These are phyloP conservation scores for Lasiosphaeris hirsuta DNA, from an alignment of 495 filamentous ascomycete species.

Conservation along the genomic window DNA sequence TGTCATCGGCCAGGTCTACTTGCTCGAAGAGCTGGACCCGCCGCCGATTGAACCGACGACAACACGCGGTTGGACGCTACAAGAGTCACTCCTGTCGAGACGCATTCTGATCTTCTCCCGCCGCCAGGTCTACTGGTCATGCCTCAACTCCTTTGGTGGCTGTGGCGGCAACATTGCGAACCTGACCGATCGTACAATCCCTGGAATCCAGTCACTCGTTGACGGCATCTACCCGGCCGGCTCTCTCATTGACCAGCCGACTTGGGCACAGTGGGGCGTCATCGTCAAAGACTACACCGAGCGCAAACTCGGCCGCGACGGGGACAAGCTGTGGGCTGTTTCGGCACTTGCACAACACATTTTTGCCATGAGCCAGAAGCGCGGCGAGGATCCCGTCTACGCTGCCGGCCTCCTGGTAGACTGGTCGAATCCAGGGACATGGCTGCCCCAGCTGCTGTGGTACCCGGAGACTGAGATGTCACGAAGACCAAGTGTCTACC, in stretches of 20 bases:
- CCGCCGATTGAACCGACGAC: background rate
- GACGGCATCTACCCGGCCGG: slow-evolving; percentile 4
- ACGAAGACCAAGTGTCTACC: background rate
- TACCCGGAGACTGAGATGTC: background rate
- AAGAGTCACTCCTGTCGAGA: slow-evolving; percentile 3
- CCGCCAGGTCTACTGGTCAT: slow-evolving; percentile 6
- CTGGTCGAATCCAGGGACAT: background rate
- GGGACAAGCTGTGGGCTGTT: slow-evolving; percentile 7
- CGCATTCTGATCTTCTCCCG: slow-evolving; percentile 7
- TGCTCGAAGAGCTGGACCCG: background rate
- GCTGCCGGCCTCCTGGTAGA: slow-evolving; percentile 4
- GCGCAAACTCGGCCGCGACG: background rate
- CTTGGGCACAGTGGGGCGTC: background rate
- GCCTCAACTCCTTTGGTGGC: slow-evolving; percentile 9
- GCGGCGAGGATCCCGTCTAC: slow-evolving; percentile 5
- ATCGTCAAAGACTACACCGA: slow-evolving; percentile 10
- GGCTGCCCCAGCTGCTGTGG: slow-evolving; percentile 10
- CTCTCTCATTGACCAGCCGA: slow-evolving; percentile 4
- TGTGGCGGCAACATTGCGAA: background rate
- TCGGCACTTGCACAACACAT: slow-evolving; percentile 7
- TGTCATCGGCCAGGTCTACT: background rate
- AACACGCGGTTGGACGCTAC: slow-evolving; percentile 8
- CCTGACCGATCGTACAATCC: background rate
- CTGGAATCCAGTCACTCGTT: slow-evolving; percentile 1
- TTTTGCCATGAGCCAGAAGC: background rate